Evolutionary conservation across 768 basidiomycete species (phyloP).

Genomic region (Trametes gibbosa): DNA sequence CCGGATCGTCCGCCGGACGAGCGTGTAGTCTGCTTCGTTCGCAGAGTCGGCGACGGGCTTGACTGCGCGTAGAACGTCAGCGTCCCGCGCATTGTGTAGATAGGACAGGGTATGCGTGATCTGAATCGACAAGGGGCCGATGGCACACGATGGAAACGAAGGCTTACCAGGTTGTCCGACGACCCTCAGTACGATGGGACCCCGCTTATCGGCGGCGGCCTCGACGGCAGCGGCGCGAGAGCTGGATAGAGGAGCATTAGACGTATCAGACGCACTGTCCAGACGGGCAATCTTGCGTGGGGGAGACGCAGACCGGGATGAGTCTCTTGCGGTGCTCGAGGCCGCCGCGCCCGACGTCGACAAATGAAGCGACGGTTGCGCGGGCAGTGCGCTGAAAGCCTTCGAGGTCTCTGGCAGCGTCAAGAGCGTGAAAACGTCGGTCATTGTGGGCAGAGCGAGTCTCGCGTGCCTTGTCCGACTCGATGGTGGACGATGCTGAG

Average conservation of each 20-base stretch:
- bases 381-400: slow-evolving; percentile 24
- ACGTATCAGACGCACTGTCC: slow-evolving; percentile 64
- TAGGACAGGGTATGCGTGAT: no score
- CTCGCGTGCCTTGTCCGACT: no score
- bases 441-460: slow-evolving; percentile 1
- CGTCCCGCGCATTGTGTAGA: no score
- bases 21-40: slow-evolving; percentile 27
- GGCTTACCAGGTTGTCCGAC: slow-evolving; percentile 38
- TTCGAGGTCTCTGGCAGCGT: slow-evolving; percentile 23
- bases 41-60: slow-evolving; percentile 3
- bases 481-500: background rate
- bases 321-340: slow-evolving; percentile 24
- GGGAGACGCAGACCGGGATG: slow-evolving; percentile 49
- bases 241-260: slow-evolving; percentile 64
- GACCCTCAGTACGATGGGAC: slow-evolving; percentile 48
- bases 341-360: background rate
- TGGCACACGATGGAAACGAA: background rate
- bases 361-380: no score
- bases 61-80: slow-evolving; percentile 12
- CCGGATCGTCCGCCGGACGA: slow-evolving; percentile 36
- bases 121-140: no score
- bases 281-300: slow-evolving; percentile 68
- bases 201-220: slow-evolving; percentile 20
- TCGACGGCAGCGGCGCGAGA: slow-evolving; percentile 28
- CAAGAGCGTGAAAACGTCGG: slow-evolving; percentile 26